A percentile compares a stretch with the other conserved stretches of the same genome.
Evolutionary conservation across 345 rosid species (phyloP).

Genomic region (Arabidopsis thaliana): DNA sequence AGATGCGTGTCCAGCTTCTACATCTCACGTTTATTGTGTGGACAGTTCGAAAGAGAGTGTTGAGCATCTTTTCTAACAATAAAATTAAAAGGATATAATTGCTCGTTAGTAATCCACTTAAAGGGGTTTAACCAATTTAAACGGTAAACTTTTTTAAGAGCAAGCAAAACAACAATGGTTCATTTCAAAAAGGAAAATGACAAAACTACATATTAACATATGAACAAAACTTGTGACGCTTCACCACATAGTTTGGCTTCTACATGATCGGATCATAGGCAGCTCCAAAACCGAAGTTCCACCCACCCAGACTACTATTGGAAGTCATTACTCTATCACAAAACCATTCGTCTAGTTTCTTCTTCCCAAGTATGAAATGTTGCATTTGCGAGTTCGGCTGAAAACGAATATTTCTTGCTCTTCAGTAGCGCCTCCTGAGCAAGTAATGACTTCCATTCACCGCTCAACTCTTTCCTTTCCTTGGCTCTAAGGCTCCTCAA

Average conservation of each 20-base stretch:
- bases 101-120: not conserved
- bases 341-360: slow-evolving; percentile 1
- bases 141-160: not conserved
- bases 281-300: not conserved
- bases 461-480: slow-evolving; percentile 21
- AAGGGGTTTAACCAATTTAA: not conserved
- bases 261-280: not conserved
- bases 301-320: not conserved
- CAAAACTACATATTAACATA: not conserved
- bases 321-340: not conserved
- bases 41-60: not conserved
- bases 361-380: not conserved
- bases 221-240: not conserved
- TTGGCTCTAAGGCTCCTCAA: not conserved
- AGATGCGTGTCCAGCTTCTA: slow-evolving; percentile 46
- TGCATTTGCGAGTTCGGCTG: slow-evolving; percentile 1
- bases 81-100: not conserved
- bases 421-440: not conserved
- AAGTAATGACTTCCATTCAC: slow-evolving; percentile 33
- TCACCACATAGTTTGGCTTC: slow-evolving; percentile 6
- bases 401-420: slow-evolving; percentile 10
- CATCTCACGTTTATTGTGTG: slow-evolving; percentile 44
- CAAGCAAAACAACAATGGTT: not conserved
- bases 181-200: not conserved
- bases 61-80: not conserved